phyloP scores from a whole-genome alignment of 2,329 filamentous ascomycete species.

The Colletotrichum sansevieriae region DNA sequence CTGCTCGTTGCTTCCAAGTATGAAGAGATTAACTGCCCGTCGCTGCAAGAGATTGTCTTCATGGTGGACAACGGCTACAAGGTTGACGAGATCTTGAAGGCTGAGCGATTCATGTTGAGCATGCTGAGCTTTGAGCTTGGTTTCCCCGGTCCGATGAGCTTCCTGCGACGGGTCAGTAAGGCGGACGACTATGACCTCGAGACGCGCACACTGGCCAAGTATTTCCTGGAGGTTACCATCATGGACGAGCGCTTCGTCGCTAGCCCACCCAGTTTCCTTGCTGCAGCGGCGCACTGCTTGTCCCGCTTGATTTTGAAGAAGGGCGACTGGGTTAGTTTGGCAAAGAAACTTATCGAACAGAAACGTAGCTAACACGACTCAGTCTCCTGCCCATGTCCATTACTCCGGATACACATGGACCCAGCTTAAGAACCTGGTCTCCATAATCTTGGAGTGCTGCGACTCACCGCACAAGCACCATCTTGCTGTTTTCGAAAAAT shows the following conservation, averaged over 20 bases:
- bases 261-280: slow-evolving; percentile 88
- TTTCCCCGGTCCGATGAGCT: slow-evolving; percentile 99
- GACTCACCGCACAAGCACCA: slow-evolving; percentile 86
- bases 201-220: slow-evolving; percentile 95
- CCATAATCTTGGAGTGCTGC: slow-evolving; percentile 89
- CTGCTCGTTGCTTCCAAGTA: slow-evolving; percentile 98
- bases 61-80: slow-evolving; percentile 97
- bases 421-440: slow-evolving; percentile 83
- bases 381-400: slow-evolving; percentile 87
- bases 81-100: slow-evolving; percentile 93
- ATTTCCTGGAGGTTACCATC: slow-evolving; percentile 95
- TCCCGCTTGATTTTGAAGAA: slow-evolving; percentile 90
- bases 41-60: slow-evolving; percentile 94
- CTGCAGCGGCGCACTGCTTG: slow-evolving; percentile 92
- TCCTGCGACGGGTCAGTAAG: slow-evolving; percentile 96
- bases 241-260: slow-evolving; percentile 99
- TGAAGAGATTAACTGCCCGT: slow-evolving; percentile 98
- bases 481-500: slow-evolving; percentile 90
- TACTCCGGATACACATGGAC: slow-evolving; percentile 93
- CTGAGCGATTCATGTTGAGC: slow-evolving; percentile 97
- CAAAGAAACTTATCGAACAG: background rate
- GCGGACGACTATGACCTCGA: slow-evolving; percentile 98
- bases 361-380: slow-evolving; percentile 51
- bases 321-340: slow-evolving; percentile 87
- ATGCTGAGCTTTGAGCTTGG: slow-evolving; percentile 97